Conservation (phyloP, 2,329 filamentous ascomycete genomes). For the Fusarium sp. region DNA sequence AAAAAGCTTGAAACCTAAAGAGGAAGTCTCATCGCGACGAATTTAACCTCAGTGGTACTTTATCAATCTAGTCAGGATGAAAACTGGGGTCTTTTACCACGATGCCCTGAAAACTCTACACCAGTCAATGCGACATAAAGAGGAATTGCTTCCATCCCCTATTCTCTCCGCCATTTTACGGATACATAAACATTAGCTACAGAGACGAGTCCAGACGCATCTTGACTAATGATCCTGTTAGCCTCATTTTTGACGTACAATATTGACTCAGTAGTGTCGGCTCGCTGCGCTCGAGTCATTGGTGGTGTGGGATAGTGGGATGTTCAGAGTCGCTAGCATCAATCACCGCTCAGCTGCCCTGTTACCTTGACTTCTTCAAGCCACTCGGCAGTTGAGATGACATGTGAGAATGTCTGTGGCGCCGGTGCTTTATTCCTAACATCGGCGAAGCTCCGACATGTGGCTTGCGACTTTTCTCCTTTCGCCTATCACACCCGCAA, state of each 20-base stretch:
- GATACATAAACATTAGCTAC: background rate
- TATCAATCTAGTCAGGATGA: background rate
- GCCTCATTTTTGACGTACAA: background rate
- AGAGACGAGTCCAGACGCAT: accelerated
- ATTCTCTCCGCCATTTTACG: background rate
- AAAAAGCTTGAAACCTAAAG: background rate
- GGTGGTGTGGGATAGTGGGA: background rate
- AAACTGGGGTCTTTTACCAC: background rate
- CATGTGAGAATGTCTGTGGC: background rate
- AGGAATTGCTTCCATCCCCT: background rate
- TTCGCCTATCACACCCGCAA: background rate
- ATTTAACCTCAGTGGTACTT: background rate
- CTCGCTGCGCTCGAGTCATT: background rate
- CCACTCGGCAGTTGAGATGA: background rate
- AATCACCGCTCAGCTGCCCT: background rate
- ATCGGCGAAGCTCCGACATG: background rate
- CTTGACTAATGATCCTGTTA: background rate
- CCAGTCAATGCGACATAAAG: background rate
- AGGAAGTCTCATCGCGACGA: background rate
- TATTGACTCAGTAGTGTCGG: background rate
- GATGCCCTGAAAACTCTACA: background rate
- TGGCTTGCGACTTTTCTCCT: background rate
- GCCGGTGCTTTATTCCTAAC: background rate
- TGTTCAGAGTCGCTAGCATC: background rate
- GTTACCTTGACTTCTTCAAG: background rate